phyloP scores from a whole-genome alignment of 2,329 filamentous ascomycete genomes.

The Sarocladium oryzae region DNA sequence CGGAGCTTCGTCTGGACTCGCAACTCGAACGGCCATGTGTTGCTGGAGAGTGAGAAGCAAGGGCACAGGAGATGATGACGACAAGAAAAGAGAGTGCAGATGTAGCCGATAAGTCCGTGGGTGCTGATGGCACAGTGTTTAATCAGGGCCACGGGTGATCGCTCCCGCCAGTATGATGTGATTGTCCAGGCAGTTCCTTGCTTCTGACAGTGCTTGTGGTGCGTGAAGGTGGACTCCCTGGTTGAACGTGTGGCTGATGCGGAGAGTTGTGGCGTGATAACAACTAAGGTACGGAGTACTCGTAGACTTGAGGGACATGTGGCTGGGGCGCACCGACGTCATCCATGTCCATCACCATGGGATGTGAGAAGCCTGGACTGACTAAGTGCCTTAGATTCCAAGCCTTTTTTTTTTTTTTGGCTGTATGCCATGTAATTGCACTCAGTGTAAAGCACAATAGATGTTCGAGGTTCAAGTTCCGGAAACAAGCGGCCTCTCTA shows the following conservation, averaged over 20 bases:
- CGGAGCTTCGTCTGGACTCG: not conserved
- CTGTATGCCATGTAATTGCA: too few relatives aligned
- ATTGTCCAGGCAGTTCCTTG: not conserved
- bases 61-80: not conserved
- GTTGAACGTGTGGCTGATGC: not conserved
- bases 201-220: constrained; percentile 1
- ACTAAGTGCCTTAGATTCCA: too few relatives aligned
- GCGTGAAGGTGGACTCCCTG: constrained; percentile 3
- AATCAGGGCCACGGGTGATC: not conserved
- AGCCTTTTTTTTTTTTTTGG: not conserved
- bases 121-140: not conserved
- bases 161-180: constrained; percentile 8
- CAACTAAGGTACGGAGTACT: too few relatives aligned
- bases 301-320: not conserved
- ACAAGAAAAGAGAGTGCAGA: not conserved
- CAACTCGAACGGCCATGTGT: not conserved
- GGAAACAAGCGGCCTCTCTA: too few relatives aligned
- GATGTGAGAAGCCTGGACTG: too few relatives aligned
- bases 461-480: too few relatives aligned
- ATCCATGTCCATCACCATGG: not conserved
- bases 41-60: not conserved
- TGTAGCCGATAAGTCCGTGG: not conserved
- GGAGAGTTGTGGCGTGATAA: not conserved
- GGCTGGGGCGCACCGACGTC: constrained; percentile 1
- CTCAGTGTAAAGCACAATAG: too few relatives aligned